These are phyloP conservation scores for Pseudopyricularia cyperi DNA, from an alignment of 2,329 filamentous ascomycete genomes.

Conservation along the genomic window DNA sequence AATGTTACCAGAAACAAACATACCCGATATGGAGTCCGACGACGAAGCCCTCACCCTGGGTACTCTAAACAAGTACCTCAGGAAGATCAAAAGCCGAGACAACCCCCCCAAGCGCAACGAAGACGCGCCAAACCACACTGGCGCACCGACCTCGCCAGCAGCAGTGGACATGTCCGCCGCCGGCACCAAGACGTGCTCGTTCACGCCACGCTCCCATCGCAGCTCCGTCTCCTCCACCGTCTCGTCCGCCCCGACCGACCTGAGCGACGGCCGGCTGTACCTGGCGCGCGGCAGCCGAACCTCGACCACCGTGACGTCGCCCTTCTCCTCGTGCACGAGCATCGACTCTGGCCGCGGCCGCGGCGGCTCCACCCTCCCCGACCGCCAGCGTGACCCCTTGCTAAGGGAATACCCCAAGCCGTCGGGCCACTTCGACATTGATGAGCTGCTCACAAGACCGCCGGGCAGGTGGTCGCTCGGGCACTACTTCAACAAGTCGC, in stretches of 20 bases:
- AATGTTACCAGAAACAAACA: neutral
- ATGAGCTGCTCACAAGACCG: slow-evolving; percentile 27
- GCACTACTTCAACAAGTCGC: slow-evolving; percentile 12
- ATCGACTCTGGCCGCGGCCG: neutral
- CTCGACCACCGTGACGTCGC: slow-evolving; percentile 3
- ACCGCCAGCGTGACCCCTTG: slow-evolving; percentile 16
- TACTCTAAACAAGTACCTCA: neutral
- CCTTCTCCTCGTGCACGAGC: slow-evolving; percentile 1
- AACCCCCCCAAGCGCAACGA: neutral
- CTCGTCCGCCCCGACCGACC: neutral
- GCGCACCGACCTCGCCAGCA: neutral
- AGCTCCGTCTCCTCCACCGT: slow-evolving; percentile 8
- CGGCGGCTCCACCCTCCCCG: neutral
- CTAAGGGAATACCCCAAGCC: slow-evolving; percentile 27
- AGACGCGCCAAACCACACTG: neutral
- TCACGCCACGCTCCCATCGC: slow-evolving; percentile 3
- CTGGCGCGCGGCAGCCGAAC: neutral
- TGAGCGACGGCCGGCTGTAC: neutral
- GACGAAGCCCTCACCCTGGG: neutral
- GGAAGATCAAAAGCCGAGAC: neutral
- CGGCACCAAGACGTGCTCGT: neutral
- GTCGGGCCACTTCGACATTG: slow-evolving; percentile 22
- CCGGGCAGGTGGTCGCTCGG: slow-evolving; percentile 26
- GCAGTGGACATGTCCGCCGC: neutral
- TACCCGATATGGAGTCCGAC: neutral